Evolutionary conservation across 768 basidiomycete genomes (phyloP), one percentile per base, ranked within the genome.

Genomic region (Mrakia gelida): DNA sequence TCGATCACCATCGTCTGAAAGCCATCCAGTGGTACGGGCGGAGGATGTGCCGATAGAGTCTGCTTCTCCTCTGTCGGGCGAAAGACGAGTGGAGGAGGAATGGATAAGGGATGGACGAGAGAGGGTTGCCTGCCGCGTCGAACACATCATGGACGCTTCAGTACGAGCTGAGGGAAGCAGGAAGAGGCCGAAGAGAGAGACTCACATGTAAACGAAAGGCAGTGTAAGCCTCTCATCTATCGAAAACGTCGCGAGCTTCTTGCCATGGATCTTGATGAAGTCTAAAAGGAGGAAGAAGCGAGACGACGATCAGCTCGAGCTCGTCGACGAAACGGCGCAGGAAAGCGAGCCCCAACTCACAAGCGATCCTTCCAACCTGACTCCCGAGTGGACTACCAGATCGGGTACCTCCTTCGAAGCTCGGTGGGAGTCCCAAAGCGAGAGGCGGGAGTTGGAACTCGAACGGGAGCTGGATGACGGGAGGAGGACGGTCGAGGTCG

Each of bases 251-350:
- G n/a, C 73, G 0, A 7, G 10, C 28, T 62, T 65, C 32, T 41
- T 26, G 21, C 73, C 73, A 21, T 41, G 38, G 23, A 75, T 61
- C 73, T 75, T 75, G 38, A 75, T 43, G n/a, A 63, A 63, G 73
- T 75, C 63, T 65, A 16, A 32, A 21, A 65, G 63, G 16, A 65
- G 63, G 18, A 65, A 21, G 63, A 65, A 9, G 63, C 62, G 28
- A 63, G 15, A 52, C 49, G 49, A 52, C 49, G 18, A 18, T 52
- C 49, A 52, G 49, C 49, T 15, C 3, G 16, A 52, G 49, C 49
- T 52, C 18, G 2, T 1, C 49, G 45, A 38, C 38, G 38, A 38
- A 38, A 8, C 8, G 38, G 8, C 2, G 9, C 18, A 3, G 34
- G 38, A 65, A 13, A 34, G 15, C 11, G 61, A 32, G 26, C 3